These are phyloP conservation scores for Exutisphaerella laricina DNA, from an alignment of 2,329 filamentous ascomycete genomes.

Conservation along the genomic window DNA sequence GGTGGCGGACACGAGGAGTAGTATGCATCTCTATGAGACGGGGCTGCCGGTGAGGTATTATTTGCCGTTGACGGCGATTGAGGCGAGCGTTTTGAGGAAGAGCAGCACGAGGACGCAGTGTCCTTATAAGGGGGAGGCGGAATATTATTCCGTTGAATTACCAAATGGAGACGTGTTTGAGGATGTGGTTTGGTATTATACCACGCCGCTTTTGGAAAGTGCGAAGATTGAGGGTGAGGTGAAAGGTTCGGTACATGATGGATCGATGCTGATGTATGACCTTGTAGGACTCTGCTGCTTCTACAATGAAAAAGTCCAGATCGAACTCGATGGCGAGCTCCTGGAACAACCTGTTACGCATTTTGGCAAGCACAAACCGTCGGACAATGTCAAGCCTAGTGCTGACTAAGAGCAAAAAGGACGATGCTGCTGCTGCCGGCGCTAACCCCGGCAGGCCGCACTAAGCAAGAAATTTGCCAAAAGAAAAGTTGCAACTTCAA, in stretches of 20 bases:
- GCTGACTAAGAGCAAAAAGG: too few species aligned
- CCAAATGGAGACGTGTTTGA: constrained; percentile 41
- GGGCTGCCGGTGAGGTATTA: constrained; percentile 56
- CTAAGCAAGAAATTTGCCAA: too few species aligned
- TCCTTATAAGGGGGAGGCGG: constrained; percentile 62
- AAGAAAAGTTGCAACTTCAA: too few species aligned
- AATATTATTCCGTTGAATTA: constrained; percentile 56
- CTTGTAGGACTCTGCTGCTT: constrained; percentile 45
- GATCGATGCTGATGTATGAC: background rate
- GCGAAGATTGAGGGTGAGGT: constrained; percentile 47
- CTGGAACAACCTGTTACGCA: constrained; percentile 30
- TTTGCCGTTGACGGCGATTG: constrained; percentile 49
- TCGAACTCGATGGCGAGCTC: constrained; percentile 45
- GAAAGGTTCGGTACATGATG: background rate
- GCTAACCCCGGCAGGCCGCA: too few species aligned
- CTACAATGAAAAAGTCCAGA: constrained; percentile 63
- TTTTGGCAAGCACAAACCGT: constrained; percentile 22
- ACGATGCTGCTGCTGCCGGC: too few species aligned
- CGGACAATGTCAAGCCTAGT: constrained; percentile 10
- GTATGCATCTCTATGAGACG: constrained; percentile 57
- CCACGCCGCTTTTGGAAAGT: constrained; percentile 52
- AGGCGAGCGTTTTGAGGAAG: constrained; percentile 31
- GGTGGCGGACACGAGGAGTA: constrained; percentile 43
- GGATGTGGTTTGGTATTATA: constrained; percentile 60
- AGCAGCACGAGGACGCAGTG: constrained; percentile 54